These are phyloP conservation scores for Salix dunnii DNA, from an alignment of 345 rosid genomes.

Conservation along the genomic window DNA sequence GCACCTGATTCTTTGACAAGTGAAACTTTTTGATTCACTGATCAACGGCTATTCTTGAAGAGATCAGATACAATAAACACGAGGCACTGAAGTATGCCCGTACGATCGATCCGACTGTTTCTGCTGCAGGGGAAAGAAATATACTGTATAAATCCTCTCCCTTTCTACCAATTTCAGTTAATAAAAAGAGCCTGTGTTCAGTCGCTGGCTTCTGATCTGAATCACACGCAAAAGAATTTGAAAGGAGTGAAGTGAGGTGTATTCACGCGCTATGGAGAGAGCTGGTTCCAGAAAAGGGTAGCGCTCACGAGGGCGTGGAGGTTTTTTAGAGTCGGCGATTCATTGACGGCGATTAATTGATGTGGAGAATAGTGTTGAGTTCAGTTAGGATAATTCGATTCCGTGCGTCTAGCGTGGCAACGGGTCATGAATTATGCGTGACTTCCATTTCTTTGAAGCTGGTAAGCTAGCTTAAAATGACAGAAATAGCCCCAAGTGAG, in stretches of 20 bases:
- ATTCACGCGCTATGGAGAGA: not conserved
- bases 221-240: not conserved
- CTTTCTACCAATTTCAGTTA: constrained; percentile 2
- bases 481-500: not conserved
- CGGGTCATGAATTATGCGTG: constrained; percentile 11
- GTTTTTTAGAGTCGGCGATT: constrained; percentile 6
- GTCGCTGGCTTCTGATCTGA: not conserved
- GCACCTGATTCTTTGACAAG: not conserved
- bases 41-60: constrained; percentile 5
- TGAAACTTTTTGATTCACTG: not conserved
- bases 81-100: constrained; percentile 2
- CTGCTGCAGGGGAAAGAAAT: not conserved
- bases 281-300: not conserved
- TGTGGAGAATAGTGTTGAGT: not conserved
- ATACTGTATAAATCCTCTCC: constrained; percentile 23
- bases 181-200: not conserved
- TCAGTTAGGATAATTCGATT: not conserved
- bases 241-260: not conserved
- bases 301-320: not conserved
- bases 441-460: not conserved
- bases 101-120: not conserved
- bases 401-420: constrained; percentile 4
- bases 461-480: not conserved
- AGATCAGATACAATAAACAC: not conserved
- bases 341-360: not conserved